These are phyloP conservation scores for Candida maltosa DNA, from an alignment of 805 yeast species.

Conservation along the genomic window DNA sequence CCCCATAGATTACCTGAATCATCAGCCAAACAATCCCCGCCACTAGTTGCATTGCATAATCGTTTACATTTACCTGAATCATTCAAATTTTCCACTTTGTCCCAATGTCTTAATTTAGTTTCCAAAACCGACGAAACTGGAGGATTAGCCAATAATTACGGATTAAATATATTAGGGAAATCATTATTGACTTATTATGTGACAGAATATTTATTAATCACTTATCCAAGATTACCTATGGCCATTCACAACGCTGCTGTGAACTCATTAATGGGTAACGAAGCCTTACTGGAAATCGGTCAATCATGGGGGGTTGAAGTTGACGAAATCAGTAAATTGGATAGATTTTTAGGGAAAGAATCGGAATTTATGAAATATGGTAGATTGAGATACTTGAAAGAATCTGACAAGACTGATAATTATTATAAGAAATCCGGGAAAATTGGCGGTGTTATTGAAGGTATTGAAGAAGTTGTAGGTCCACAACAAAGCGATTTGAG, in stretches of 20 bases:
- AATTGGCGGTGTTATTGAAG: conserved; percentile 40
- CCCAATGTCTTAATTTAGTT: conserved; percentile 72
- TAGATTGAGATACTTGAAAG: conserved; percentile 49
- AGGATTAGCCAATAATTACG: conserved; percentile 67
- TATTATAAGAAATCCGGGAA: conserved; percentile 25
- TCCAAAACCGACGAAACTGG: conserved; percentile 21
- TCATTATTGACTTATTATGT: conserved; percentile 72
- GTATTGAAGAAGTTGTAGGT: conserved; percentile 42
- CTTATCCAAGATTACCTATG: conserved; percentile 88
- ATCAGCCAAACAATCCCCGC: conserved; percentile 57
- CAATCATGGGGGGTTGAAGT: conserved; percentile 85
- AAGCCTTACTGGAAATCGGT: conserved; percentile 64
- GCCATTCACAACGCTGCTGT: conserved; percentile 72
- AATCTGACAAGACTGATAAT: conserved; percentile 5
- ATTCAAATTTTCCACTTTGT: conserved; percentile 64
- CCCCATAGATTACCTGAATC: conserved; percentile 45
- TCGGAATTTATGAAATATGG: conserved; percentile 68
- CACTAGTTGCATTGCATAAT: conserved; percentile 74
- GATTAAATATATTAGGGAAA: conserved; percentile 80
- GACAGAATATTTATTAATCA: conserved; percentile 66
- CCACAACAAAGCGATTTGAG: conserved; percentile 19
- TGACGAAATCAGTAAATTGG: conserved; percentile 61
- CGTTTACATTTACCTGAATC: conserved; percentile 63
- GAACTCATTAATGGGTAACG: conserved; percentile 69
- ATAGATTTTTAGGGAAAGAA: conserved; percentile 66